Conservation (phyloP, 352 stramenopile species). For the Aphanomyces astaci region DNA sequence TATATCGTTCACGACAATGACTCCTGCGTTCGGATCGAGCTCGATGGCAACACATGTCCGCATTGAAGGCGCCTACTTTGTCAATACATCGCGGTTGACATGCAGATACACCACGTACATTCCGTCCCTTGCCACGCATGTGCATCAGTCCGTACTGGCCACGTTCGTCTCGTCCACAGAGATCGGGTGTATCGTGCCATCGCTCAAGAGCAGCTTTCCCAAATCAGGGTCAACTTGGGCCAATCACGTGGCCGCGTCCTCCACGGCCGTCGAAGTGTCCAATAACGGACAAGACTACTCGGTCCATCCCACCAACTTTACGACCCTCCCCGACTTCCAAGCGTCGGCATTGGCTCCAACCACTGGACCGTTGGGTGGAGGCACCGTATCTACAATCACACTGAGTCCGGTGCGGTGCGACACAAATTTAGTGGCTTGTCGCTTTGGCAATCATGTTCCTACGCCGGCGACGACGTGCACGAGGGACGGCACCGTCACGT, state of each 20-base stretch:
- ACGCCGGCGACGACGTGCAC: not conserved
- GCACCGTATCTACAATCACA: not conserved
- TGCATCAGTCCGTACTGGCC: not conserved
- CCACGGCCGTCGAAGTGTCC: not conserved
- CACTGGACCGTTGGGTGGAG: not conserved
- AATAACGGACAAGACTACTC: slow-evolving; percentile 8
- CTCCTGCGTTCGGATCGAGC: not conserved
- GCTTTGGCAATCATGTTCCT: slow-evolving; percentile 7
- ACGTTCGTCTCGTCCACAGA: slow-evolving; percentile 12
- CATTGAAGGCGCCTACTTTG: not conserved
- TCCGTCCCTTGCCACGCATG: not conserved
- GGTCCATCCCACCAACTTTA: not conserved
- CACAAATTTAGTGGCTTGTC: not conserved
- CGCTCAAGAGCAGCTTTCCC: not conserved
- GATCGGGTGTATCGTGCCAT: not conserved
- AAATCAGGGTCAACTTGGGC: not conserved
- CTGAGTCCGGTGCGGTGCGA: not conserved
- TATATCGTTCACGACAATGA: not conserved
- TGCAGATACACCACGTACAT: slow-evolving; percentile 5
- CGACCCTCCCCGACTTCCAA: not conserved
- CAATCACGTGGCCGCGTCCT: not conserved
- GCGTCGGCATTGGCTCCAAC: not conserved
- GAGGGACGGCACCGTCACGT: not conserved
- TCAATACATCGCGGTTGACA: not conserved
- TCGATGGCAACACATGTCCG: not conserved